Percentiles rank a stretch among this genome's conserved stretches.
Evolutionary conservation across 2,329 filamentous ascomycete genomes (phyloP).

Genomic region (Teratosphaeria nubilosa): DNA sequence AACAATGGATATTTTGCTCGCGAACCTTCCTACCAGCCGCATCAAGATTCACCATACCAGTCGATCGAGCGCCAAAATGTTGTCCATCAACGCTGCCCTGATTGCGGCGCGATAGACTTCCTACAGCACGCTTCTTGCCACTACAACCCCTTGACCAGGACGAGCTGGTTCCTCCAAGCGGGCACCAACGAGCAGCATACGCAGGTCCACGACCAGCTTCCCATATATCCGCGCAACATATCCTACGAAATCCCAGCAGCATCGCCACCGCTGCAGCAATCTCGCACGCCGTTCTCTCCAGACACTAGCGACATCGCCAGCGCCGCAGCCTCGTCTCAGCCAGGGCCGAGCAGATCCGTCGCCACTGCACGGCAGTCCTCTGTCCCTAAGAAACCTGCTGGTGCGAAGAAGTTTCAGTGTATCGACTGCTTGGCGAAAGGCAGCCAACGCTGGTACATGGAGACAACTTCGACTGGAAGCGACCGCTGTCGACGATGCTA

Average conservation of each 20-base stretch:
- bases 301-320: background rate
- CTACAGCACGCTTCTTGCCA: background rate
- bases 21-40: background rate
- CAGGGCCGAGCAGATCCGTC: background rate
- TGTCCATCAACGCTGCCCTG: background rate
- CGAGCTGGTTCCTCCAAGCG: background rate
- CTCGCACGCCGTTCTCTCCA: background rate
- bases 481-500: background rate
- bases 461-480: background rate
- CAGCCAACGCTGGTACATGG: background rate
- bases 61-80: background rate
- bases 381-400: background rate
- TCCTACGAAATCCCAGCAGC: background rate
- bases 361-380: background rate
- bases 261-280: background rate
- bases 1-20: background rate
- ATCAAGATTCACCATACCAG: background rate
- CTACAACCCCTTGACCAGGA: background rate
- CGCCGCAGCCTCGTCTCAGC: background rate
- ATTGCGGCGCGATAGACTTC: background rate
- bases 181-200: background rate
- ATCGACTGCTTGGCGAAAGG: constrained; percentile 1
- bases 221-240: background rate
- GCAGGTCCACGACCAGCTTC: background rate
- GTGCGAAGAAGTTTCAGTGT: constrained; percentile 1